These are phyloP conservation scores for Schizophyllum commune DNA, from an alignment of 1,284 basidiomycete genomes.

Conservation along the genomic window DNA sequence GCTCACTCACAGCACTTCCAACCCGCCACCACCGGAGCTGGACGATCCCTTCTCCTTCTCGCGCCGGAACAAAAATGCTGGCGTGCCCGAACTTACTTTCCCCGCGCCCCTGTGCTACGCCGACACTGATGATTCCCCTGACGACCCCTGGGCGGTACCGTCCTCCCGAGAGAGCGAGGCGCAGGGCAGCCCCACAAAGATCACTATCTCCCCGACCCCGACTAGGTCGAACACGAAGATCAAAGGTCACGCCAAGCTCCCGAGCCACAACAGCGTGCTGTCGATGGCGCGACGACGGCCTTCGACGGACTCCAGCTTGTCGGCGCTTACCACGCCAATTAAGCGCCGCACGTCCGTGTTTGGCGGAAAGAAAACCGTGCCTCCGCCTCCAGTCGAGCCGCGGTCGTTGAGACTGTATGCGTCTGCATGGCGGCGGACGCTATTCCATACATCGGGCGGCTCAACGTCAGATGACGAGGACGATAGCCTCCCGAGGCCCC, in stretches of 20 bases:
- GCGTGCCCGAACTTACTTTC: slow-evolving; percentile 55
- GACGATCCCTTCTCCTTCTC: slow-evolving; percentile 25
- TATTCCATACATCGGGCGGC: slow-evolving; percentile 10
- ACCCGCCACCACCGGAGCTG: slow-evolving; percentile 36
- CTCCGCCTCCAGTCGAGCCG: slow-evolving; percentile 48
- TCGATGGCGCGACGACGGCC: slow-evolving; percentile 5
- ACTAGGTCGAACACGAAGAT: background rate
- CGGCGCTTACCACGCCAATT: slow-evolving; percentile 9
- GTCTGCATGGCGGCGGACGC: slow-evolving; percentile 41
- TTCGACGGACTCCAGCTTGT: slow-evolving; percentile 1
- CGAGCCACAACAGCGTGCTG: slow-evolving; percentile 5
- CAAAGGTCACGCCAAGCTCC: slow-evolving; percentile 3
- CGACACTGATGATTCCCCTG: slow-evolving; percentile 11
- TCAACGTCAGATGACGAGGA: slow-evolving; percentile 33
- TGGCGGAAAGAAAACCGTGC: background rate
- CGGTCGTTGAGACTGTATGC: slow-evolving; percentile 44
- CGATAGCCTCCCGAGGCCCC: slow-evolving; percentile 22
- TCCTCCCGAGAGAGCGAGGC: background rate
- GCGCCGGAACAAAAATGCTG: slow-evolving; percentile 19
- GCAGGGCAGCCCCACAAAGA: background rate
- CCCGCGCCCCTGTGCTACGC: slow-evolving; percentile 50
- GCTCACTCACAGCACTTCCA: slow-evolving; percentile 49
- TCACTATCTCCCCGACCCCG: background rate
- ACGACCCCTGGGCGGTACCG: background rate
- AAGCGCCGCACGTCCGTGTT: slow-evolving; percentile 1